Base-by-base conservation (phyloP, 106 monocot genomes). In the Dendrobium catenatum region DNA sequence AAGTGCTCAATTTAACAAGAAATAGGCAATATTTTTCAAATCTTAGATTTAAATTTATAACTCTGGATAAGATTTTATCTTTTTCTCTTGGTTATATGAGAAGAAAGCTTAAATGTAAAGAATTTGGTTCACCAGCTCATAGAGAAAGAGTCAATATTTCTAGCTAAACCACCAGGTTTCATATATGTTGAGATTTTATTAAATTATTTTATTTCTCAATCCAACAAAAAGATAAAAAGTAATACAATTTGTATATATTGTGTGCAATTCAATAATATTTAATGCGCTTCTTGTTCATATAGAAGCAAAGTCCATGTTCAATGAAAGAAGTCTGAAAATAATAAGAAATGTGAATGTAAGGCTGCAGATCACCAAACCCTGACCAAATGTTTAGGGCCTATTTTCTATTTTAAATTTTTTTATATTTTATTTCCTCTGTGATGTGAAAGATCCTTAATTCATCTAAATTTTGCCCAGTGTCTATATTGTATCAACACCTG, bases 321-420 rank as follows among this genome's bases (percentile, higher is more conserved):
- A 0, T 72, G 27, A 10, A 72, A 16, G 26, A 72, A 72, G 10
- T 9, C 0, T 29, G 37, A 29, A 13, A 73, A 16, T 16, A 19
- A 67, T 18, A 17, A 26, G 58, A 73, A 73, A 73, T 40, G 72
- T 18, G 72, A 9, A 33, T 5, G 72, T 15, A 73, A 73, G 18
- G 72, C 40, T 41, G 72, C 33, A 73, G 72, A 73, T 73, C 33
- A 73, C 72, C 33, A 73, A 73, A 41, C 11, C 29, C 72, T 18
- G 27, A 67, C 5, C 67, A 67, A 22, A 67, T 67, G 7, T 67
- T 67, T 67, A 37, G 37, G 37, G 37, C 37, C 37, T 37, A 37
- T 64, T 5, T 18, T 54, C 1, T 10, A 54, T 6, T 18, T 64
- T 26, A 64, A 31, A 31, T 1, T 1, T 31, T 31, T 31, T 18